Conservation (phyloP, 2,329 filamentous ascomycete species). For the Thermothelomyces thermophilus region DNA sequence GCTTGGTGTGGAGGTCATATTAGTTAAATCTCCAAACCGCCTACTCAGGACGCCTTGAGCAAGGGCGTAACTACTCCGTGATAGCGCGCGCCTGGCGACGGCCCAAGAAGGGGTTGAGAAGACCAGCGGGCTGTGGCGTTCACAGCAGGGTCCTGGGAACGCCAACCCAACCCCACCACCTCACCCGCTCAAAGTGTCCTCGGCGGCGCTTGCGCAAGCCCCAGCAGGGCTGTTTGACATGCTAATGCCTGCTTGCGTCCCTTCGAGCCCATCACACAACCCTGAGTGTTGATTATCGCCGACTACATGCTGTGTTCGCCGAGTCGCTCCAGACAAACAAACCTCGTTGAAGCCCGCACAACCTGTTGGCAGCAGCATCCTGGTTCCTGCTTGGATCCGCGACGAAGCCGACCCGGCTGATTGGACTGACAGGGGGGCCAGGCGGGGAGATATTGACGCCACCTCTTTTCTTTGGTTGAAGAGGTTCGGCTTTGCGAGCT, state of each 20-base stretch:
- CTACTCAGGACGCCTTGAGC: no score
- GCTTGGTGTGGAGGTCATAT: no score
- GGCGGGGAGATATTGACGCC: background rate
- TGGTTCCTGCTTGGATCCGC: background rate
- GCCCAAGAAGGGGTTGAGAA: no score
- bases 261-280: constrained; percentile 9
- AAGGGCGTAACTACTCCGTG: no score
- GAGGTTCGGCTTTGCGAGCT: background rate
- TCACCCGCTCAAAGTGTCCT: background rate
- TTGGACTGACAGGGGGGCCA: constrained; percentile 1
- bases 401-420: background rate
- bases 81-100: no score
- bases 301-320: constrained; percentile 6
- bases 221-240: background rate
- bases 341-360: background rate
- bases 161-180: no score
- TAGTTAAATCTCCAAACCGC: no score
- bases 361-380: background rate
- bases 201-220: constrained; percentile 3
- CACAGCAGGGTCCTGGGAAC: no score
- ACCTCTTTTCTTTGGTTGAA: background rate
- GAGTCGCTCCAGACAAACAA: constrained; percentile 1
- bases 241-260: constrained; percentile 1
- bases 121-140: background rate
- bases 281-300: background rate